phyloP scores from a whole-genome alignment of 495 filamentous ascomycete genomes.

The Pseudomonodictys pantanalensis region DNA sequence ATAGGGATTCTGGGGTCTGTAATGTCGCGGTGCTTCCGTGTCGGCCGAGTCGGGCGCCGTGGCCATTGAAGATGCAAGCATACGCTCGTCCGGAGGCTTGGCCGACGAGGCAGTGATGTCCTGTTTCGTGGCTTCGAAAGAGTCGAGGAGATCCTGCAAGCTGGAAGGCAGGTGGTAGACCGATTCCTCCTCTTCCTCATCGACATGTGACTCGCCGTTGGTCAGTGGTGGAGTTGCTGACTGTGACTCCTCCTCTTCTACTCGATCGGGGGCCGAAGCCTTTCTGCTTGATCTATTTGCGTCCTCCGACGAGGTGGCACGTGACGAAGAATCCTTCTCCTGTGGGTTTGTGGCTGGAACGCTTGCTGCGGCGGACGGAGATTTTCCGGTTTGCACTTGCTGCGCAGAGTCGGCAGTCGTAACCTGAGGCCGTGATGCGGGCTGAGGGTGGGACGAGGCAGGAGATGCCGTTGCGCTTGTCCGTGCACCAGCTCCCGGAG shows the following conservation, averaged over 20 bases:
- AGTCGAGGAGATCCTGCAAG: constrained; percentile 83
- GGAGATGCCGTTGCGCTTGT: constrained; percentile 45
- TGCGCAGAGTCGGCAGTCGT: constrained; percentile 45
- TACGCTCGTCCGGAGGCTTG: constrained; percentile 48
- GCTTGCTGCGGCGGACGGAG: constrained; percentile 44
- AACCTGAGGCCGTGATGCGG: constrained; percentile 46
- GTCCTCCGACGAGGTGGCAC: constrained; percentile 36
- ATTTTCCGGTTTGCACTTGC: constrained; percentile 45
- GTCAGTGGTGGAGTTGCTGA: constrained; percentile 42
- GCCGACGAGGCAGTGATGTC: constrained; percentile 30
- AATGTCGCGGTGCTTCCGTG: constrained; percentile 75
- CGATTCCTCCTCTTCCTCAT: constrained; percentile 62
- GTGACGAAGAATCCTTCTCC: constrained; percentile 45
- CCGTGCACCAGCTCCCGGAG: constrained; percentile 32
- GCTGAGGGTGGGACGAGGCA: constrained; percentile 52
- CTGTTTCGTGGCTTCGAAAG: constrained; percentile 78
- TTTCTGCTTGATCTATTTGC: constrained; percentile 16
- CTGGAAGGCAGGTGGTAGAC: constrained; percentile 92
- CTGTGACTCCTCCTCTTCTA: constrained; percentile 32
- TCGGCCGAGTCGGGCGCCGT: constrained; percentile 72
- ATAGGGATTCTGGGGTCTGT: constrained; percentile 76
- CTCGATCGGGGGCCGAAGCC: constrained; percentile 11
- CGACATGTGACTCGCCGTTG: constrained; percentile 53
- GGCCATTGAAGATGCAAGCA: constrained; percentile 67
- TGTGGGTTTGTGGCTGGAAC: constrained; percentile 46